Evolutionary conservation across 2,329 filamentous ascomycete species (phyloP).

Genomic region (Aspergillus brunneoviolaceus): DNA sequence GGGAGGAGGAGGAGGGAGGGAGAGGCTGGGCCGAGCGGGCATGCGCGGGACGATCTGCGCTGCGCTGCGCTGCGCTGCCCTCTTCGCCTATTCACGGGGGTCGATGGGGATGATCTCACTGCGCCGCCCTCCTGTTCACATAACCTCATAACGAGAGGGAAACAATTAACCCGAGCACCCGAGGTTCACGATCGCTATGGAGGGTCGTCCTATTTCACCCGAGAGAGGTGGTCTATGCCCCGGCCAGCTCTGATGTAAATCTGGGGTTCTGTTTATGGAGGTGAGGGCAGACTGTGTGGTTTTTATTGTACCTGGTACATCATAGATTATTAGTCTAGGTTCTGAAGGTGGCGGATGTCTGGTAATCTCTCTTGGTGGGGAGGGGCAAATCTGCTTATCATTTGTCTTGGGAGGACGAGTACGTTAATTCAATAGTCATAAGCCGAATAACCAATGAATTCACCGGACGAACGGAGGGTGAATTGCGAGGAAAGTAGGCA

Average conservation of each 20-base stretch:
- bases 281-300: neutral
- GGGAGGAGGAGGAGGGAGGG: neutral
- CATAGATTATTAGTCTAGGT: too few relatives aligned
- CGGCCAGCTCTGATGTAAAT: neutral
- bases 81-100: neutral
- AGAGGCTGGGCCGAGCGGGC: neutral
- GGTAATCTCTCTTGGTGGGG: neutral
- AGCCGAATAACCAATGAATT: neutral
- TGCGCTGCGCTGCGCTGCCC: neutral
- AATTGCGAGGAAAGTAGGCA: neutral
- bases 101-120: neutral
- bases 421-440: neutral
- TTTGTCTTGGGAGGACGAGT: neutral
- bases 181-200: conserved; percentile 11
- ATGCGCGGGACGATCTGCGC: neutral
- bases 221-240: neutral
- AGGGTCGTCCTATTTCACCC: neutral
- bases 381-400: neutral
- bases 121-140: neutral
- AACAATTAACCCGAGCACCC: conserved; percentile 22
- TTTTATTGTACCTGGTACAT: too few relatives aligned
- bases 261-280: neutral
- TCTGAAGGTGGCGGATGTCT: neutral
- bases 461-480: conserved; percentile 4
- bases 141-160: neutral